Base-by-base conservation (phyloP, 2,329 filamentous ascomycete genomes). In the Colletotrichum chlorophyti region DNA sequence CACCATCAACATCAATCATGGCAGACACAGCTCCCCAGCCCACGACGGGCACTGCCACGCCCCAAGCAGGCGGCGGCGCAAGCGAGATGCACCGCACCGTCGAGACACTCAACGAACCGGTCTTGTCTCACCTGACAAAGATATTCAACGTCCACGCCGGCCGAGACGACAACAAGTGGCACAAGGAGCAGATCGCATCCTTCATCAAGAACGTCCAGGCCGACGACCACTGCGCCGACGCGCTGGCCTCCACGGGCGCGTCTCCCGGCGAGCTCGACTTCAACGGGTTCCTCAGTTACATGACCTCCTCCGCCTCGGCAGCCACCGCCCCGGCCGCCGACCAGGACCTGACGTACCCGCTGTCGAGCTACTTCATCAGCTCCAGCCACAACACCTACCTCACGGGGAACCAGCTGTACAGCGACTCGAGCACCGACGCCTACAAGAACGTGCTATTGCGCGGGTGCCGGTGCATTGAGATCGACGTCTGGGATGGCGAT, bases 321-420 rank as follows among this genome's bases (percentile, higher is more conserved):
- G 72, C 75, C 31, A 73, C 76, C 15, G 74, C 72, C 1, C 78
- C 79, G 2, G 71, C 72, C 17, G 65, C 68, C 21, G 62, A 73
- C 3, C 69, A 77, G 52, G 82, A 86, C 53, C 82, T 95, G 53
- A 85, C 91, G 48, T 89, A 87, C 67, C 93, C 93, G 0, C 77
- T 97, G 62, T 90, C 92, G 58, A 93, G 92, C 74, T 97, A 97
- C 75, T 97, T 92, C 74, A 91, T 97, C 70, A 96, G 89, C 62
- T 96, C 91, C 66, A 97, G 93, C 54, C 93, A 97, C 80, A 97
- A 97, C 75, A 97, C 93, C 0, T 97, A 97, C 66, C 84, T 97
- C 19, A 85, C 93, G 2, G 93, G 93, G 21, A 91, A 94, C 69
- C 93, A 97, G 77, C 86, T 97, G 12, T 91, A 85, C 60, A 94